Percentiles rank a stretch among this genome's conserved stretches.
These are phyloP conservation scores for Marchantia polymorpha DNA, from an alignment of 225 moss, liverwort and hornwort species.

Conservation along the genomic window DNA sequence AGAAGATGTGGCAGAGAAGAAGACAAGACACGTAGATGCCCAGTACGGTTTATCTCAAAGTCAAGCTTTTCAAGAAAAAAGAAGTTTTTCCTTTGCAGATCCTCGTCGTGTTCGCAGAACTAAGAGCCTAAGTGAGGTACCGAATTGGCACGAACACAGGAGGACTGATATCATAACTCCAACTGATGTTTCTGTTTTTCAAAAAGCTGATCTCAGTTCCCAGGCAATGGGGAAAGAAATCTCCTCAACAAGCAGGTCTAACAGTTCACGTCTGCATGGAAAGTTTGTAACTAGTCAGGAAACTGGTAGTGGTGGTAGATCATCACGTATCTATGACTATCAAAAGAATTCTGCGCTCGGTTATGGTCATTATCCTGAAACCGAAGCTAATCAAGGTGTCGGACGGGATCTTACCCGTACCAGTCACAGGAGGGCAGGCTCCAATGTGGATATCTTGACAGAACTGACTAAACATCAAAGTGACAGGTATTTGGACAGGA, in stretches of 20 bases:
- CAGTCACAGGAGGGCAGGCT: slow-evolving; percentile 7
- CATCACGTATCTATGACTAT: neutral
- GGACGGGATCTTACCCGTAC: neutral
- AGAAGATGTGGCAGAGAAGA: slow-evolving; percentile 6
- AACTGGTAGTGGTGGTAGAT: neutral
- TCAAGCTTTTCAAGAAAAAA: neutral
- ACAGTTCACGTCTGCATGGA: slow-evolving; percentile 2
- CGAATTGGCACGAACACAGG: neutral
- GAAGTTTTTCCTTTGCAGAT: neutral
- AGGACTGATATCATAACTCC: neutral
- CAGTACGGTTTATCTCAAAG: neutral
- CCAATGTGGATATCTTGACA: neutral
- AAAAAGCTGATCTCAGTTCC: slow-evolving; percentile 2
- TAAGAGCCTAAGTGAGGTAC: neutral
- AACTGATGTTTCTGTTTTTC: neutral
- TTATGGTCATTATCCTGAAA: slow-evolving; percentile 4
- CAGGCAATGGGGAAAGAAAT: slow-evolving; percentile 2
- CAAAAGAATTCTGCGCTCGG: neutral
- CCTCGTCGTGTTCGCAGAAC: neutral
- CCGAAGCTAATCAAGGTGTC: neutral
- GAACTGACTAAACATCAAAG: neutral
- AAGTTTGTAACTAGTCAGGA: neutral
- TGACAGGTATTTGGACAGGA: neutral
- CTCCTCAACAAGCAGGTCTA: slow-evolving; percentile 1
- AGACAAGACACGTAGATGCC: neutral